A percentile compares a stretch with the other conserved stretches of the same genome.
These are phyloP conservation scores for Candida loeiensis DNA, from an alignment of 805 yeast genomes.

Conservation along the genomic window DNA sequence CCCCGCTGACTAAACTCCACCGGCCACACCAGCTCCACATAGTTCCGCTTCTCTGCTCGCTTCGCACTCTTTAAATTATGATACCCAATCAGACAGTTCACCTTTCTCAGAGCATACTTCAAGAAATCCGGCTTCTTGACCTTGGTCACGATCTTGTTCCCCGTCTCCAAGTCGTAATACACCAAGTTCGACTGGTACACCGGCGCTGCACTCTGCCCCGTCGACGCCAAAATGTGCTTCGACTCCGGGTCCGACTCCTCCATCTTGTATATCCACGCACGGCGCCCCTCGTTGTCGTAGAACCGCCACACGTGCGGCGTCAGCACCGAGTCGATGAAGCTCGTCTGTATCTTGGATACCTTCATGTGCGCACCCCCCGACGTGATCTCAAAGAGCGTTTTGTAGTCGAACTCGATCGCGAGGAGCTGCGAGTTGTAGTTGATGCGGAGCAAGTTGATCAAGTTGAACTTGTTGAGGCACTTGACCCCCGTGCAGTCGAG, in stretches of 20 bases:
- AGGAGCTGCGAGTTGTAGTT: slow-evolving; percentile 34
- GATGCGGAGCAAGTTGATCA: slow-evolving; percentile 26
- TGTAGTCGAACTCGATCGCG: slow-evolving; percentile 66
- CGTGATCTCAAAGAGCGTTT: slow-evolving; percentile 48
- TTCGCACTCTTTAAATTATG: slow-evolving; percentile 36
- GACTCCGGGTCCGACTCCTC: slow-evolving; percentile 30
- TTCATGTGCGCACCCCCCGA: slow-evolving; percentile 30
- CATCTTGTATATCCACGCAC: slow-evolving; percentile 73
- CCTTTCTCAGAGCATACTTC: slow-evolving; percentile 51
- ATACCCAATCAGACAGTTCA: slow-evolving; percentile 53
- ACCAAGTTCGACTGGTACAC: slow-evolving; percentile 38
- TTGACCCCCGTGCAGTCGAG: slow-evolving; percentile 67
- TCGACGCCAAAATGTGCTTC: slow-evolving; percentile 21
- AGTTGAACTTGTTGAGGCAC: slow-evolving; percentile 55
- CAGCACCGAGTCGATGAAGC: slow-evolving; percentile 23
- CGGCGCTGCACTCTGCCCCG: slow-evolving; percentile 2
- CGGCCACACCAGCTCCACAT: slow-evolving; percentile 46
- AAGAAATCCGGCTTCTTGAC: slow-evolving; percentile 46
- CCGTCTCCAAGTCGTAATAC: slow-evolving; percentile 61
- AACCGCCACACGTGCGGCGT: slow-evolving; percentile 46
- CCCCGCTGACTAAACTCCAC: slow-evolving; percentile 52
- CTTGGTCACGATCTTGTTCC: slow-evolving; percentile 52
- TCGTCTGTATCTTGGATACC: slow-evolving; percentile 27
- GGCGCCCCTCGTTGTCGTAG: slow-evolving; percentile 63
- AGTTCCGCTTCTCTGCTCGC: slow-evolving; percentile 28